These are phyloP conservation scores for Brassica incana DNA, from an alignment of 345 rosid genomes.

Conservation along the genomic window DNA sequence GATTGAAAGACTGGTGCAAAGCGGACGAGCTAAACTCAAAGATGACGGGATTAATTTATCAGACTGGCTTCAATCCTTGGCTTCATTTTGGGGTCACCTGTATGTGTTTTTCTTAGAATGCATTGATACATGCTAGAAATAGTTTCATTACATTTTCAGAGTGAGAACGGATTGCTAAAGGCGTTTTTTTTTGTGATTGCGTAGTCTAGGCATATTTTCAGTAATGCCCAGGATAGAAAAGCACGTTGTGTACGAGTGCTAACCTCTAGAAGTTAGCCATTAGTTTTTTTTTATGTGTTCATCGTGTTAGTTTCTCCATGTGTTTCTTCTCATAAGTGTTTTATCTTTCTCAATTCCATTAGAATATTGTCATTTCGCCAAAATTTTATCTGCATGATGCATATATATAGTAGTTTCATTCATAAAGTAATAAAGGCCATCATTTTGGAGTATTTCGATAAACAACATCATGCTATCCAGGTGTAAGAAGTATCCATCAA, in stretches of 20 bases:
- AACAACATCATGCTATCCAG: constrained; percentile 41
- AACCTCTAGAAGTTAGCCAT: constrained; percentile 16
- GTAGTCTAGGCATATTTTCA: constrained; percentile 12
- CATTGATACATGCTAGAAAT: constrained; percentile 17
- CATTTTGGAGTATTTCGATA: constrained; percentile 7
- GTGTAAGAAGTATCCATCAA: constrained; percentile 98
- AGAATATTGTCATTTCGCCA: background rate
- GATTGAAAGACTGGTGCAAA: constrained; percentile 90
- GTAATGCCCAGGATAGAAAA: constrained; percentile 3
- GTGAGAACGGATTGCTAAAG: constrained; percentile 10
- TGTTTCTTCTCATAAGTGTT: constrained; percentile 3
- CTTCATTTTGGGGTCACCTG: constrained; percentile 99
- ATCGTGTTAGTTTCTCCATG: constrained; percentile 12
- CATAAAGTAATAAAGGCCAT: constrained; percentile 14
- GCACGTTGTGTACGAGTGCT: background rate
- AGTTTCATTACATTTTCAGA: background rate
- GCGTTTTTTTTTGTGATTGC: background rate
- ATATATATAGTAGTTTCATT: background rate
- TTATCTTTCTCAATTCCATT: constrained; percentile 4
- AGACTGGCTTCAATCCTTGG: constrained; percentile 99
- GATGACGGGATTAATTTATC: constrained; percentile 98
- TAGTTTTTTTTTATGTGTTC: constrained; percentile 7
- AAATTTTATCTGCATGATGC: constrained; percentile 9
- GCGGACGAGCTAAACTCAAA: constrained; percentile 95
- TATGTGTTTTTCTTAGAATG: constrained; percentile 54